Conservation (phyloP, 768 basidiomycete species). For the Pholiota conissans region DNA sequence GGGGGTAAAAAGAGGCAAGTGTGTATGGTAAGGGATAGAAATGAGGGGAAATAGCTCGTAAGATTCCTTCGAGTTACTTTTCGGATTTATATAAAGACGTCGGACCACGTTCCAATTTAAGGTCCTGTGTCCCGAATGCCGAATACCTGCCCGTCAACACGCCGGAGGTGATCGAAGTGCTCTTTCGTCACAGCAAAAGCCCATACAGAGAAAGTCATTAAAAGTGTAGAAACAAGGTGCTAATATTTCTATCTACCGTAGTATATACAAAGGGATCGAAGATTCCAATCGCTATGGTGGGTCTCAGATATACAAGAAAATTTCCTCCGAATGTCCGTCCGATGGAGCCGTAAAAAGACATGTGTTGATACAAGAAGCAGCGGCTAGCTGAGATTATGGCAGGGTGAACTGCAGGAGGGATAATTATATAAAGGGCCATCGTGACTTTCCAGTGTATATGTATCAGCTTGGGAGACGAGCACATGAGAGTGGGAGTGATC, state of each 20-base stretch:
- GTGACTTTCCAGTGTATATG: not conserved
- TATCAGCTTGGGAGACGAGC: not conserved
- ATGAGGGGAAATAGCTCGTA: slow-evolving; percentile 9
- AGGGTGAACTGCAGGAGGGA: not conserved
- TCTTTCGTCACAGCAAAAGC: not conserved
- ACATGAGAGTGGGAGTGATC: not conserved
- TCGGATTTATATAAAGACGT: slow-evolving; percentile 6
- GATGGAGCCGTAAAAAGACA: slow-evolving; percentile 9
- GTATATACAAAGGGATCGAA: too few relatives aligned
- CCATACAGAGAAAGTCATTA: too few relatives aligned
- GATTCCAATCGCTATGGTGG: too few relatives aligned
- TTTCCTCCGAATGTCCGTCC: not conserved
- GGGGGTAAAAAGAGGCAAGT: slow-evolving; percentile 21
- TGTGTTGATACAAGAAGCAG: slow-evolving; percentile 1
- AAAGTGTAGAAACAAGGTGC: too few relatives aligned
- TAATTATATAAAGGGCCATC: slow-evolving; percentile 1
- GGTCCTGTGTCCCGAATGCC: not conserved
- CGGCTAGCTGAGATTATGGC: not conserved
- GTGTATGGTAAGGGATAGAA: slow-evolving; percentile 12
- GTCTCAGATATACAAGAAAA: not conserved
- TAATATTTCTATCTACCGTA: too few relatives aligned
- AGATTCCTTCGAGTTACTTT: slow-evolving; percentile 5
- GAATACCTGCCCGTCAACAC: not conserved
- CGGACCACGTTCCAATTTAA: slow-evolving; percentile 9
- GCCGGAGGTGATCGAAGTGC: not conserved